Percentiles rank a stretch among this genome's conserved stretches.
Conservation (phyloP, 768 basidiomycete species). For the Rossbeevera mucosa region DNA sequence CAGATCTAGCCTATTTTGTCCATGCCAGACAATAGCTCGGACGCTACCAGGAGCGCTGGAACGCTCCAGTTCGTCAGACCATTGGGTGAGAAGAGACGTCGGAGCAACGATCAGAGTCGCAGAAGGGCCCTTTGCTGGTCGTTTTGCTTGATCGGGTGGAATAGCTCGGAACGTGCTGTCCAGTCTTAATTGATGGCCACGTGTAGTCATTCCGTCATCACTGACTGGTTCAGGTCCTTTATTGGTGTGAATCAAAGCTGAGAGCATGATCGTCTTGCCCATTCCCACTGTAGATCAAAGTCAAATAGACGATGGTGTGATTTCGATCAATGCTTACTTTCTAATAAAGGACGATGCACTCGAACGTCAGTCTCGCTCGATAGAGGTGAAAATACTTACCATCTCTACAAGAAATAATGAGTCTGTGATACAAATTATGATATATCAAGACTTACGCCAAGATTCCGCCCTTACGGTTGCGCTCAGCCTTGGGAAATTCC, state of each 20-base stretch:
- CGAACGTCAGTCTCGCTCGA: slow-evolving; percentile 3
- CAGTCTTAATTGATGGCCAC: slow-evolving; percentile 55
- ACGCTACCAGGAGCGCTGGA: slow-evolving; percentile 69
- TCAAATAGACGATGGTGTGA: slow-evolving; percentile 1
- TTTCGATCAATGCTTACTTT: slow-evolving; percentile 40
- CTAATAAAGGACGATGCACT: slow-evolving; percentile 27
- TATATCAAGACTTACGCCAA: slow-evolving; percentile 59
- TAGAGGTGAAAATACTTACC: slow-evolving; percentile 22
- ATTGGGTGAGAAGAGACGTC: slow-evolving; percentile 86
- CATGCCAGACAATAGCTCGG: slow-evolving; percentile 78
- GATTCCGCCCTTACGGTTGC: slow-evolving; percentile 80
- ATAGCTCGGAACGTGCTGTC: slow-evolving; percentile 58
- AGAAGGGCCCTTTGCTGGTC: slow-evolving; percentile 33
- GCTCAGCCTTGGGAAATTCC: slow-evolving; percentile 76
- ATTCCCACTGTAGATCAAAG: slow-evolving; percentile 67
- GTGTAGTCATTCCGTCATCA: slow-evolving; percentile 30
- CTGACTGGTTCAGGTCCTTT: slow-evolving; percentile 41
- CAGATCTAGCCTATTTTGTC: slow-evolving; percentile 75
- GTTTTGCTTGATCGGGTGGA: slow-evolving; percentile 28
- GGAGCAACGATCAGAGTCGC: slow-evolving; percentile 92
- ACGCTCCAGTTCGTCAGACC: slow-evolving; percentile 89
- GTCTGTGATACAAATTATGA: not conserved
- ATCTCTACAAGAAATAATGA: slow-evolving; percentile 27
- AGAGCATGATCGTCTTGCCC: slow-evolving; percentile 93
- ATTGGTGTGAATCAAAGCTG: slow-evolving; percentile 82